Conservation (phyloP, 1,284 basidiomycete species). For the Rhodotorula mucilaginosa region DNA sequence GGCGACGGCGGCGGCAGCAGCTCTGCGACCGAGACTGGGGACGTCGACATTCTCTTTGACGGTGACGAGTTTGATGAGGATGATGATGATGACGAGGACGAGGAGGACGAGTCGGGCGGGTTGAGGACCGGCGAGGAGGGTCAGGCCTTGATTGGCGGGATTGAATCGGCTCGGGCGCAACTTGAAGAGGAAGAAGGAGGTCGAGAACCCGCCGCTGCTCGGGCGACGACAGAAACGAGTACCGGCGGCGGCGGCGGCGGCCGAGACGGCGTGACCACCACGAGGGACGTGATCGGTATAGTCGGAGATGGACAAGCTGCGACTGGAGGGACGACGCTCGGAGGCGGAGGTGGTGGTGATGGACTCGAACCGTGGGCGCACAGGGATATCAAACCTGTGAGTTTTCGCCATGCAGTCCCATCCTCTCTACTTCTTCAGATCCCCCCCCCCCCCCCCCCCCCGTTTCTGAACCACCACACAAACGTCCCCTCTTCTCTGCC, state of each 20-base stretch:
- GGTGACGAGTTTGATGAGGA: slow-evolving; percentile 34
- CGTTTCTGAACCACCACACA: neutral
- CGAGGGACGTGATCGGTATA: slow-evolving; percentile 18
- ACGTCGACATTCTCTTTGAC: slow-evolving; percentile 58
- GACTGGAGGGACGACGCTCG: slow-evolving; percentile 12
- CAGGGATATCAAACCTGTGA: slow-evolving; percentile 88
- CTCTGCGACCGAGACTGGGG: too few species aligned
- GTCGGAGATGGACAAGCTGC: slow-evolving; percentile 14
- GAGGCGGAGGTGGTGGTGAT: neutral
- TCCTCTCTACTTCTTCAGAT: neutral
- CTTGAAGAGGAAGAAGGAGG: slow-evolving; percentile 20
- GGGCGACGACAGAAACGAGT: too few species aligned
- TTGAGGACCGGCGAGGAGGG: slow-evolving; percentile 42
- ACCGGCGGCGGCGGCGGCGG: neutral
- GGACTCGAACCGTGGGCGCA: slow-evolving; percentile 83
- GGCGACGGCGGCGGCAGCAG: too few species aligned
- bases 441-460: too few species aligned
- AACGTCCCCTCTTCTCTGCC: neutral
- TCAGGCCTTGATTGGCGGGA: slow-evolving; percentile 44
- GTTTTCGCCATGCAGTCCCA: neutral
- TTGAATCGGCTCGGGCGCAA: slow-evolving; percentile 29
- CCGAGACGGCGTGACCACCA: slow-evolving; percentile 47
- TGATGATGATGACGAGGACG: slow-evolving; percentile 44
- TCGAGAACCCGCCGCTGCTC: too few species aligned
- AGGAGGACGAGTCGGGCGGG: slow-evolving; percentile 42